Evolutionary conservation across 1,284 basidiomycete species (phyloP).

Genomic region (Vanrija humicola): DNA sequence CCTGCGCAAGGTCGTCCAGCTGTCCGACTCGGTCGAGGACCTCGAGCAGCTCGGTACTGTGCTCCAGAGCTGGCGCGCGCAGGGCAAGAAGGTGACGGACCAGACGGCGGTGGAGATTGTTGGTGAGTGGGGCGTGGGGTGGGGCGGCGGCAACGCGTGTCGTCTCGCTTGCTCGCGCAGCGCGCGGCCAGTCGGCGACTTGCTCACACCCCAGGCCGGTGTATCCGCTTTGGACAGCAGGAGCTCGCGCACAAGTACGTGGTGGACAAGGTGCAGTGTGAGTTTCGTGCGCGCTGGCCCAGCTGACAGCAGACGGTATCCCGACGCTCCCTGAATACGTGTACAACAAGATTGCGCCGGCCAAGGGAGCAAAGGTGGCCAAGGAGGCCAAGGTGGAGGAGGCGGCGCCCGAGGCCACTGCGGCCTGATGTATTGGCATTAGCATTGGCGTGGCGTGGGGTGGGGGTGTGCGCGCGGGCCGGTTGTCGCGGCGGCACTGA

Average conservation of each 20-base stretch:
- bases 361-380: neutral
- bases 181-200: neutral
- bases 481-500: too few relatives aligned
- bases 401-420: too few relatives aligned
- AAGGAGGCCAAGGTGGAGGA: too few relatives aligned
- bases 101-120: slow-evolving; percentile 20
- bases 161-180: too few relatives aligned
- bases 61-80: slow-evolving; percentile 15
- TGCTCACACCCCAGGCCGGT: slow-evolving; percentile 13
- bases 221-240: slow-evolving; percentile 17
- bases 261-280: slow-evolving; percentile 13
- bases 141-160: too few relatives aligned
- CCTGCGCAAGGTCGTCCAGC: slow-evolving; percentile 19
- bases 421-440: too few relatives aligned
- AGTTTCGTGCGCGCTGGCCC: neutral
- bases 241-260: slow-evolving; percentile 17
- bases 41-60: slow-evolving; percentile 13
- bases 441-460: too few relatives aligned
- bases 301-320: neutral
- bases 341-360: neutral
- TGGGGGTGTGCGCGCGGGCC: too few relatives aligned
- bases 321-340: neutral
- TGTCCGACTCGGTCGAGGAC: slow-evolving; percentile 13
- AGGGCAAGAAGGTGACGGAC: slow-evolving; percentile 8
- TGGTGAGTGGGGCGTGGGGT: slow-evolving; percentile 14